These are phyloP conservation scores for Diplosphaera chodatii DNA, from an alignment of 139 green algal genomes.

Conservation along the genomic window DNA sequence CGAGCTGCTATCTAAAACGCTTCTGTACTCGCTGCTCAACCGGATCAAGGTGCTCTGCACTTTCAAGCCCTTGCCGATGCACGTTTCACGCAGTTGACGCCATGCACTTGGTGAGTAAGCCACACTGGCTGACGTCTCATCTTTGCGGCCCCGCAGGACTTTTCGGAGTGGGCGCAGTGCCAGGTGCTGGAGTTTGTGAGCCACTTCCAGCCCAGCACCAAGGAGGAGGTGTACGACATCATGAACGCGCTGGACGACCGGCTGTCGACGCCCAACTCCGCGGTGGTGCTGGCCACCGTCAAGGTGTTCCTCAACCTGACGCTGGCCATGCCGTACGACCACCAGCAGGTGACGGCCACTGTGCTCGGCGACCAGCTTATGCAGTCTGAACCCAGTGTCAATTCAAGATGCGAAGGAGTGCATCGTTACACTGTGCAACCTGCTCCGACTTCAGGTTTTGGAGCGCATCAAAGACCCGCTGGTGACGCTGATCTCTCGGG, in stretches of 20 bases:
- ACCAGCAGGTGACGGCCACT: slow-evolving; percentile 38
- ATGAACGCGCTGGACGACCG: slow-evolving; percentile 94
- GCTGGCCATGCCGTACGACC: slow-evolving; percentile 55
- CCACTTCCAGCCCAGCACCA: slow-evolving; percentile 56
- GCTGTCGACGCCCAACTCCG: slow-evolving; percentile 78
- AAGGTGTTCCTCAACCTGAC: slow-evolving; percentile 94
- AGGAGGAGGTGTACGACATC: slow-evolving; percentile 90
- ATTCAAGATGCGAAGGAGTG: no score
- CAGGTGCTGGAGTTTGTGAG: slow-evolving; percentile 74
- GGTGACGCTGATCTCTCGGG: slow-evolving; percentile 69
- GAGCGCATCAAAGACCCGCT: slow-evolving; percentile 88
- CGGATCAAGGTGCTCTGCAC: slow-evolving; percentile 63
- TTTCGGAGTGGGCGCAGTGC: slow-evolving; percentile 92
- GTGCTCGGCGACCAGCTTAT: no score
- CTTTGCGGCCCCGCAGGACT: slow-evolving; percentile 51
- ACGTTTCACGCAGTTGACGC: no score
- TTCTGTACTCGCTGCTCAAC: slow-evolving; percentile 89
- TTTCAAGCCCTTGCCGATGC: no score
- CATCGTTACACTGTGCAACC: background rate
- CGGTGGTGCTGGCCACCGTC: slow-evolving; percentile 81
- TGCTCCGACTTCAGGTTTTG: slow-evolving; percentile 58
- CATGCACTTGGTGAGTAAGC: no score
- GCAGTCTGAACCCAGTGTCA: no score
- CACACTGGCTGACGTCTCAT: no score
- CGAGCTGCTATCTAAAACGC: slow-evolving; percentile 24